phyloP scores from a whole-genome alignment of 176 grass and related monocot genomes.

The maize (Zea mays) region Zm-B73-REFERENCE-NAM-5.0 NC_050096.1:24958501-24959000 shows the following conservation, averaged over 20 bases:
- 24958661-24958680: too few species aligned
- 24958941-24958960: too few species aligned
- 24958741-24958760: constrained; percentile 79
- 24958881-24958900: too few species aligned
- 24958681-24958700: constrained; percentile 4
- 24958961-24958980: too few species aligned
- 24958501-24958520: background rate
- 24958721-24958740: constrained; percentile 69
- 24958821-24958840: too few species aligned
- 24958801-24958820: too few species aligned
- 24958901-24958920: too few species aligned
- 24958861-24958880: too few species aligned
- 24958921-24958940: too few species aligned
- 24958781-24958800: constrained; percentile 1
- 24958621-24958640: background rate
- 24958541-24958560: constrained; percentile 31
- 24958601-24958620: background rate
- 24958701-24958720: constrained; percentile 68
- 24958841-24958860: too few species aligned
- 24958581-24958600: constrained; percentile 22
- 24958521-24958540: constrained; percentile 9
- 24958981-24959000: too few species aligned
- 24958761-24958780: constrained; percentile 64
- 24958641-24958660: too few species aligned
- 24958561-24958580: constrained; percentile 29